Base-by-base conservation (phyloP, 176 grass and related monocot species). In the Avena eriantha region DNA sequence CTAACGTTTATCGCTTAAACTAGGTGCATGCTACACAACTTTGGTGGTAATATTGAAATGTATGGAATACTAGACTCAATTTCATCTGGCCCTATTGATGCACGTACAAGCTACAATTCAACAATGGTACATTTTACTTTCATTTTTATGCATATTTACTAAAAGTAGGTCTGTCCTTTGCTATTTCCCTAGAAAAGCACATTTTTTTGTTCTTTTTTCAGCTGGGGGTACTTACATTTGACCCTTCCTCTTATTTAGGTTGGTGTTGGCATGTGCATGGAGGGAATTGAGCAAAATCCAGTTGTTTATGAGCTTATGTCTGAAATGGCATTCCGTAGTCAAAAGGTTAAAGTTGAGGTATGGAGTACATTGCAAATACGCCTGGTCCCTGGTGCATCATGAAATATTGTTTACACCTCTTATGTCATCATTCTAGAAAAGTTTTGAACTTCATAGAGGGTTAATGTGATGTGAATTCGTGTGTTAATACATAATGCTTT, bases 21-120 rank as follows among this genome's bases (percentile, higher is more conserved):
- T 87, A 98, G 96, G 96, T 98, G 96, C 89, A 92, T 98, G 96
- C 82, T 98, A 85, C 95, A 98, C 88, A 98, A 98, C 77, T 98
- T 98, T 92, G 95, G 95, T 78, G 95, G 93, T 78, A 98, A 98
- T 80, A 87, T 98, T 82, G 96, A 98, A 89, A 98, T 95, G 96
- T 98, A 98, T 90, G 96, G 93, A 45, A 45, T 98, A 87, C 91
- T 98, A 49, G 93, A 98, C 85, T 87, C 88, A 81, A 80, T 98
- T 84, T 92, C 93, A 88, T 88, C 91, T 84, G 96, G 96, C 15
- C 96, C 96, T 59, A 80, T 94, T 84, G 86, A 91, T 92, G 96
- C 96, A 14, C 91, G 86, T 51, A 88, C 69, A 41, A 98, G 93
- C 80, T 48, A 76, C 76, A 95, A 95, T 86, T 98, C 96, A 88